phyloP scores from a whole-genome alignment of 495 filamentous ascomycete genomes.

The Aspergillus diversus region DNA sequence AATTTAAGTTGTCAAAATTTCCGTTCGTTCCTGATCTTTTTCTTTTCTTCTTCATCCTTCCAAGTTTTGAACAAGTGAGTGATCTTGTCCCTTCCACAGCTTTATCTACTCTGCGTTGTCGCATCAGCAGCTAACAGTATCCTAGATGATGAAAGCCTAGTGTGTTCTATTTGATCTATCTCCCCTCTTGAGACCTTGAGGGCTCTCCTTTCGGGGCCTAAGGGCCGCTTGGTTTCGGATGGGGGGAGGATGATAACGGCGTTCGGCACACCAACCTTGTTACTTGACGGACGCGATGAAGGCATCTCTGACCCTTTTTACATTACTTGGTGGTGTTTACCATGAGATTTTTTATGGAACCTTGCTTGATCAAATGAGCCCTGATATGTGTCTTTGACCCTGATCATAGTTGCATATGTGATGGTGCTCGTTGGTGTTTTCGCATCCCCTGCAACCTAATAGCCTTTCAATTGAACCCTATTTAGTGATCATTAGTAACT shows the following conservation, averaged over 20 bases:
- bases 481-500: too few relatives aligned
- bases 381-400: constrained; percentile 17
- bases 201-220: constrained; percentile 94
- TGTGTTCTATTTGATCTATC: constrained; percentile 87
- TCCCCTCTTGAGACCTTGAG: constrained; percentile 62
- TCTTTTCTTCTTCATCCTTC: constrained; percentile 85
- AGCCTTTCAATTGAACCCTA: too few relatives aligned
- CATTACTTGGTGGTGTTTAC: constrained; percentile 49
- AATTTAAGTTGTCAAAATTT: constrained; percentile 29
- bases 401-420: constrained; percentile 8
- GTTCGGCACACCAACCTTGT: constrained; percentile 99
- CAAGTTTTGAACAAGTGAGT: constrained; percentile 95
- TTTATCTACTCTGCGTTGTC: neutral
- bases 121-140: constrained; percentile 46
- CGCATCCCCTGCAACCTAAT: too few relatives aligned
- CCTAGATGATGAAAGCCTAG: constrained; percentile 99
- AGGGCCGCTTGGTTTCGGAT: constrained; percentile 74
- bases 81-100: constrained; percentile 15
- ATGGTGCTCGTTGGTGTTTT: constrained; percentile 20
- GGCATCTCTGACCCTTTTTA: constrained; percentile 86
- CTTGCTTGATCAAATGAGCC: constrained; percentile 16
- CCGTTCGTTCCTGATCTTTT: constrained; percentile 26
- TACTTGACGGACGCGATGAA: constrained; percentile 92
- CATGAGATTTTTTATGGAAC: neutral
- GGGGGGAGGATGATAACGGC: constrained; percentile 88